A percentile compares a stretch with the other conserved stretches of the same genome.
Evolutionary conservation across 305 asterid genomes (phyloP).

Genomic region (Stenogyne calaminthoides): DNA sequence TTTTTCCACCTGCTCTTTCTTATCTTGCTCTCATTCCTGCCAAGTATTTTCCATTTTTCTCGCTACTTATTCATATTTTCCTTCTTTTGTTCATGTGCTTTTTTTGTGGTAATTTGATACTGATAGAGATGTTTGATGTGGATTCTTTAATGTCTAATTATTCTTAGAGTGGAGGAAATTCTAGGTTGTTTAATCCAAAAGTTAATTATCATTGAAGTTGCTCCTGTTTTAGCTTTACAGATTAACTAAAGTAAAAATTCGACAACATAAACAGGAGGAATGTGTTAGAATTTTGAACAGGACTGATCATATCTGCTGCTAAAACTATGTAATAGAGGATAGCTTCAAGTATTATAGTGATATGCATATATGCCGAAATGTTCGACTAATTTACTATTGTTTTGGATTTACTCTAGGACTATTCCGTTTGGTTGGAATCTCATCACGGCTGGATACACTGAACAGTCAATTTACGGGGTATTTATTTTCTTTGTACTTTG

Average conservation of each 20-base stretch:
- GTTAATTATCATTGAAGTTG: not conserved
- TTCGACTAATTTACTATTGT: slow-evolving; percentile 16
- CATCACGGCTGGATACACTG: slow-evolving; percentile 85
- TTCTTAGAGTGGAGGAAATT: not conserved
- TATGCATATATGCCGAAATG: not conserved
- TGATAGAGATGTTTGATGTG: slow-evolving; percentile 19
- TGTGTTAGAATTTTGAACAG: not conserved
- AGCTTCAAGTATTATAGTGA: not conserved
- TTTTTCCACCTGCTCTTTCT: slow-evolving; percentile 67
- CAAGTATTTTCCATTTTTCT: slow-evolving; percentile 42
- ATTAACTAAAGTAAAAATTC: not conserved
- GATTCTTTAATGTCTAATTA: not conserved
- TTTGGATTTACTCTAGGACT: slow-evolving; percentile 58
- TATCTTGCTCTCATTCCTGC: slow-evolving; percentile 96
- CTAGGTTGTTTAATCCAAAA: not conserved
- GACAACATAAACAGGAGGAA: slow-evolving; percentile 7
- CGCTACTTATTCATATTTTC: not conserved
- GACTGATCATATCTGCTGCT: slow-evolving; percentile 8
- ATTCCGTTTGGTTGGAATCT: slow-evolving; percentile 99
- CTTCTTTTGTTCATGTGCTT: not conserved
- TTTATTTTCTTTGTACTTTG: not conserved
- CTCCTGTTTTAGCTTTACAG: slow-evolving; percentile 6
- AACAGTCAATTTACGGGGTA: slow-evolving; percentile 88
- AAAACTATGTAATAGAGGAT: not conserved
- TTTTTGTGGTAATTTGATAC: not conserved